Evolutionary conservation across 2,329 filamentous ascomycete species (phyloP).

Genomic region (Pseudonectria buxi): DNA sequence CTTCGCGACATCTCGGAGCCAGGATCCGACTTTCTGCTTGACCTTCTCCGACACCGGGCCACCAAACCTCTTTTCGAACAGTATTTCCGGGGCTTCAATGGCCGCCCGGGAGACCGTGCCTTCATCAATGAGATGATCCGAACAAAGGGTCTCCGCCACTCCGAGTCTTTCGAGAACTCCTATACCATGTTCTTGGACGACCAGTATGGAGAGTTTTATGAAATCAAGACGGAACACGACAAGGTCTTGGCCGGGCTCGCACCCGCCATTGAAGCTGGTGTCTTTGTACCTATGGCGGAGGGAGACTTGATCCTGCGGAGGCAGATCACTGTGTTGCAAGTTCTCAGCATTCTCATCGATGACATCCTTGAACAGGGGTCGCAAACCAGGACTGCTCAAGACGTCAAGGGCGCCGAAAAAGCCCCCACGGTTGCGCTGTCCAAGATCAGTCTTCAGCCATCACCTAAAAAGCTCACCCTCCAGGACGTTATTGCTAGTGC

Average conservation of each 20-base stretch:
- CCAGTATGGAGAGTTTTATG: constrained; percentile 30
- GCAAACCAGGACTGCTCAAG: constrained; percentile 13
- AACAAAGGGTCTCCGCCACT: constrained; percentile 25
- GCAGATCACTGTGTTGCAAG: constrained; percentile 30
- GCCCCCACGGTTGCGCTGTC: constrained; percentile 23
- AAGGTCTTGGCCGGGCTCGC: constrained; percentile 7
- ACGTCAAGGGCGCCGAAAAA: constrained; percentile 25
- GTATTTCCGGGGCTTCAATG: constrained; percentile 25
- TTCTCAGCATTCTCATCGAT: constrained; percentile 35
- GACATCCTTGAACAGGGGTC: constrained; percentile 35
- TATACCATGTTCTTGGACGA: constrained; percentile 31
- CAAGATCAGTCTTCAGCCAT: constrained; percentile 24
- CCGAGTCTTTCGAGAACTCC: constrained; percentile 20
- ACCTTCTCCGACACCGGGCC: constrained; percentile 32
- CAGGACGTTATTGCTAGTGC: constrained; percentile 24
- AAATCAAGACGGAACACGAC: constrained; percentile 8
- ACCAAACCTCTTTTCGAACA: constrained; percentile 28
- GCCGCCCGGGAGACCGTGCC: constrained; percentile 27
- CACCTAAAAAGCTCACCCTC: constrained; percentile 23
- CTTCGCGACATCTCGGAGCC: constrained; percentile 32
- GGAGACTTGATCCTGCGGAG: constrained; percentile 34
- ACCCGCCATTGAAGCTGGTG: constrained; percentile 13
- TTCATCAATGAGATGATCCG: constrained; percentile 30
- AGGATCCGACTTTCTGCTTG: constrained; percentile 30
- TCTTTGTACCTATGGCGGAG: constrained; percentile 20